These are phyloP conservation scores for Gnaphalium uliginosum DNA, from an alignment of 129 eudicot genomes.

Conservation along the genomic window DNA sequence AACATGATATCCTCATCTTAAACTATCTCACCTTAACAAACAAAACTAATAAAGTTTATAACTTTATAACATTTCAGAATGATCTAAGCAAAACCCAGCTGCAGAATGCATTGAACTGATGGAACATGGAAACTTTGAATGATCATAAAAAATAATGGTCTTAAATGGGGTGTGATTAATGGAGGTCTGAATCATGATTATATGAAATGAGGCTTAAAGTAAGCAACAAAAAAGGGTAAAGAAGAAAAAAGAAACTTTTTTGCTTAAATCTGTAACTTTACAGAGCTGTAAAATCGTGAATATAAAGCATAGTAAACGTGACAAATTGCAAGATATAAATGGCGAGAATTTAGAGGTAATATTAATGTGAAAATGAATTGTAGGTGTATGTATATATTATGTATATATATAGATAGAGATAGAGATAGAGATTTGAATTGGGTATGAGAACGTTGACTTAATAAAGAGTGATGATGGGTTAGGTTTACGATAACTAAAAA, in stretches of 20 bases:
- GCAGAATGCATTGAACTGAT: constrained; percentile 11
- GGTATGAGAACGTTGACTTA: constrained; percentile 33
- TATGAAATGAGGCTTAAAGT: constrained; percentile 22
- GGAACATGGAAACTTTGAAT: constrained; percentile 1
- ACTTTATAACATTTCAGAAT: not conserved
- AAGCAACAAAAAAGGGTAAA: constrained; percentile 14
- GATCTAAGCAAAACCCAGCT: not conserved
- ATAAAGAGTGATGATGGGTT: constrained; percentile 34
- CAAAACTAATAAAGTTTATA: not conserved
- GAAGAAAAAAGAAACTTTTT: not conserved
- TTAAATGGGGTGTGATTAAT: not conserved
- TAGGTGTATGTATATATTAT: not conserved
- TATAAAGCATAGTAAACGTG: constrained; percentile 38
- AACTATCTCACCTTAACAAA: constrained; percentile 6
- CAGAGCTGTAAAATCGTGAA: constrained; percentile 54
- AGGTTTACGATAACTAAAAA: constrained; percentile 36
- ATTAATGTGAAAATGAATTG: constrained; percentile 1
- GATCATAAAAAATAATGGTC: not conserved
- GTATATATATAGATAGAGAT: not conserved
- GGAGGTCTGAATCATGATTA: constrained; percentile 4
- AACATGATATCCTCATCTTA: constrained; percentile 50
- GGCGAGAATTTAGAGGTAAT: constrained; percentile 4
- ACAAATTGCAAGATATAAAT: constrained; percentile 7
- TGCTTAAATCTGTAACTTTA: constrained; percentile 34
- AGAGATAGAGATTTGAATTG: not conserved